Percentiles rank a stretch among this genome's conserved stretches.
phyloP scores from a whole-genome alignment of 2,329 filamentous ascomycete genomes.

The Hymenoscyphus occultus region DNA sequence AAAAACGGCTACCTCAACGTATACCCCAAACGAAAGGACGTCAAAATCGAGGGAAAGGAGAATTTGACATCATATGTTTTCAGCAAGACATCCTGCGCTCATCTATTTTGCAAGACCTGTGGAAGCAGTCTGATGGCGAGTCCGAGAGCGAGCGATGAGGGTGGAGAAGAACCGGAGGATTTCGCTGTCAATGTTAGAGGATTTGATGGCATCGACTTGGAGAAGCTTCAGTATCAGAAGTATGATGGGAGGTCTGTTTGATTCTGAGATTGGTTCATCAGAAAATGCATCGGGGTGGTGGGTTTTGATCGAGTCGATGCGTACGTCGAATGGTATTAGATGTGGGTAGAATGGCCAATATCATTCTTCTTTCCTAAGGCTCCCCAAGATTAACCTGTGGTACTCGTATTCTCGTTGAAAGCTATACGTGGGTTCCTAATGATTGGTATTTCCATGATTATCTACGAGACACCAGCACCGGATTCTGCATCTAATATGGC shows the following conservation, averaged over 20 bases:
- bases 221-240: not conserved
- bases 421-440: too few relatives aligned
- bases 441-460: too few relatives aligned
- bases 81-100: slow-evolving; percentile 1
- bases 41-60: not conserved
- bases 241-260: slow-evolving; percentile 7
- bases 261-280: not conserved
- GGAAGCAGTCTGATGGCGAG: slow-evolving; percentile 5
- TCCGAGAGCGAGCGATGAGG: not conserved
- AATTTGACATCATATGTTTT: slow-evolving; percentile 3
- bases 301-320: not conserved
- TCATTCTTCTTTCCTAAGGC: too few relatives aligned
- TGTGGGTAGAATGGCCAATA: too few relatives aligned
- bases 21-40: slow-evolving; percentile 8
- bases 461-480: too few relatives aligned
- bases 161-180: slow-evolving; percentile 2
- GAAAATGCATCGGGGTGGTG: not conserved
- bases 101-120: slow-evolving; percentile 4
- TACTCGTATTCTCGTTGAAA: too few relatives aligned
- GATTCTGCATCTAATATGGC: too few relatives aligned
- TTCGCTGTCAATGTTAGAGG: slow-evolving; percentile 10
- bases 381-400: too few relatives aligned
- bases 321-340: too few relatives aligned
- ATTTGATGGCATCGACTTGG: slow-evolving; percentile 10
- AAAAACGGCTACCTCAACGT: slow-evolving; percentile 12